These are phyloP conservation scores for Hemileccinum rubropunctum DNA, from an alignment of 768 basidiomycete species.

Conservation along the genomic window DNA sequence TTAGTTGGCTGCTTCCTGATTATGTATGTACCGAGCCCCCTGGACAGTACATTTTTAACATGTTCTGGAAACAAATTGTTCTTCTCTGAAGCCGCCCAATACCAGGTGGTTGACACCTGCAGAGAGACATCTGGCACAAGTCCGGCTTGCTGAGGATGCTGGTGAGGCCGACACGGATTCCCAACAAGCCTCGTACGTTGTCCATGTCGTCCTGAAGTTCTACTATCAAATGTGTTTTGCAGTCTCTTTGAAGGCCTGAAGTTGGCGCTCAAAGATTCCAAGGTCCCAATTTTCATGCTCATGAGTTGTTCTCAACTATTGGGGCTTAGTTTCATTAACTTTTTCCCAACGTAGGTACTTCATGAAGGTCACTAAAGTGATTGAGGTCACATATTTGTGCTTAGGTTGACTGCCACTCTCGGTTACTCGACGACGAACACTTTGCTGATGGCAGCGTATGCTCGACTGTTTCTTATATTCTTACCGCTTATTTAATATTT, in stretches of 20 bases:
- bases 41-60: too few species aligned
- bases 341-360: conserved; percentile 48
- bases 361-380: neutral
- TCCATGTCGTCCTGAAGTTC: neutral
- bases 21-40: conserved; percentile 39
- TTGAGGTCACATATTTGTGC: neutral
- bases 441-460: conserved; percentile 58
- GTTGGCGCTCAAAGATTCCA: conserved; percentile 55
- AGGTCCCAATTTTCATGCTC: conserved; percentile 52
- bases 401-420: conserved; percentile 59
- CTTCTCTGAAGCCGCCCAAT: conserved; percentile 49
- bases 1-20: conserved; percentile 60
- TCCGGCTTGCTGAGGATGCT: conserved; percentile 65
- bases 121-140: conserved; percentile 59
- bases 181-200: conserved; percentile 51
- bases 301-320: conserved; percentile 53
- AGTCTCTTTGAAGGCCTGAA: conserved; percentile 31
- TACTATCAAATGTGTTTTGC: neutral
- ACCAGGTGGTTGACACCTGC: conserved; percentile 54
- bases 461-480: neutral
- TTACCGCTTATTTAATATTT: neutral
- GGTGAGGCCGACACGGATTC: conserved; percentile 66
- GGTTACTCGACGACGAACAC: conserved; percentile 61
- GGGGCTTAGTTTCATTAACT: conserved; percentile 60
- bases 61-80: too few species aligned